Conservation (phyloP, 441 rosid genomes). For the Hura crepitans region DNA sequence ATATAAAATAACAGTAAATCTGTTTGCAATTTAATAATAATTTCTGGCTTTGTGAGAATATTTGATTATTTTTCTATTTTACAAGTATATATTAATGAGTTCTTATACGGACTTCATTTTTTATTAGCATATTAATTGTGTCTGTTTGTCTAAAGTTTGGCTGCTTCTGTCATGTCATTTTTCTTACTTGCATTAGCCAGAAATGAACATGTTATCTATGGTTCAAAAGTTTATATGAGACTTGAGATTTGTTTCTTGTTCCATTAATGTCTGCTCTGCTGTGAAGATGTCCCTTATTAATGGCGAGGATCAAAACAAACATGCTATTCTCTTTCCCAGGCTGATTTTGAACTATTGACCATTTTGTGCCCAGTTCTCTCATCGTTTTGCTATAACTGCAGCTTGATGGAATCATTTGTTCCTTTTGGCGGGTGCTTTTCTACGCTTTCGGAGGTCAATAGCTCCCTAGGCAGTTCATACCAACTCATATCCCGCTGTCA, state of each 20-base stretch:
- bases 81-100: not conserved
- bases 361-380: constrained; percentile 13
- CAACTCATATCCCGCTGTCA: constrained; percentile 34
- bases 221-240: constrained; percentile 1
- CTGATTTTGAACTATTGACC: not conserved
- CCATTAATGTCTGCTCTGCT: not conserved
- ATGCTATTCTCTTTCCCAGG: not conserved
- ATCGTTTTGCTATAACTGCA: constrained; percentile 29
- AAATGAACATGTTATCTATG: not conserved
- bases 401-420: constrained; percentile 86
- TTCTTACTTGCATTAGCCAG: not conserved
- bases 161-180: not conserved
- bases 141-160: not conserved
- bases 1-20: not conserved
- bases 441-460: constrained; percentile 48
- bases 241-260: not conserved
- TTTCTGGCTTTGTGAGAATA: not conserved
- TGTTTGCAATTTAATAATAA: not conserved
- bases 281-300: not conserved
- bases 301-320: not conserved
- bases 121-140: not conserved
- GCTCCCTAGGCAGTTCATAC: constrained; percentile 34
- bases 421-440: constrained; percentile 91
- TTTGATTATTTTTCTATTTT: not conserved
- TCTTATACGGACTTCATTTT: not conserved